Evolutionary conservation across 352 stramenopile genomes (phyloP).

Genomic region (Phytopythium delawarense): DNA sequence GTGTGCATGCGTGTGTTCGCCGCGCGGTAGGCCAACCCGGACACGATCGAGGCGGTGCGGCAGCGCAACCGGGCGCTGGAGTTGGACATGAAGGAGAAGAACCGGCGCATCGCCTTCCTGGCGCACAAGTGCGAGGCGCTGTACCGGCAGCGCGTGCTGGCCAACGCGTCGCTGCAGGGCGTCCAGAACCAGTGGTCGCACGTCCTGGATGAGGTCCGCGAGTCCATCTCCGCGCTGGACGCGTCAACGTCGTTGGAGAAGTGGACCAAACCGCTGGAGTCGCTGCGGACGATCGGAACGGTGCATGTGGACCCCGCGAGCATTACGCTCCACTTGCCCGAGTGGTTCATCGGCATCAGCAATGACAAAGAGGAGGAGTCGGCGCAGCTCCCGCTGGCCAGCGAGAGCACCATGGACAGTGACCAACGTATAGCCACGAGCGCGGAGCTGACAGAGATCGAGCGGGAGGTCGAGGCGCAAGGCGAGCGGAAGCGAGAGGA

Average conservation of each 20-base stretch:
- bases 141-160: conserved; percentile 46
- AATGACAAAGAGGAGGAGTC: conserved; percentile 33
- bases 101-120: conserved; percentile 68
- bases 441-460: conserved; percentile 38
- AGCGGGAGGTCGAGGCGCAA: conserved; percentile 35
- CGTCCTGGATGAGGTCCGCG: conserved; percentile 53
- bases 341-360: conserved; percentile 69
- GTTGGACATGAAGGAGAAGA: conserved; percentile 79
- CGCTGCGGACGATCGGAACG: conserved; percentile 41
- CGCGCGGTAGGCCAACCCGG: conserved; percentile 49
- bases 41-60: conserved; percentile 67
- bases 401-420: conserved; percentile 18
- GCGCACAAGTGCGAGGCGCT: conserved; percentile 63
- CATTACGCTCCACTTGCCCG: conserved; percentile 49
- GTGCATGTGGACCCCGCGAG: conserved; percentile 32
- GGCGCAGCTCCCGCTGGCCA: not conserved
- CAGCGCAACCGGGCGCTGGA: conserved; percentile 74
- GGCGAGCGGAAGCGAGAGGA: conserved; percentile 27
- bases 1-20: not conserved
- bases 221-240: conserved; percentile 18
- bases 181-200: conserved; percentile 62
- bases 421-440: conserved; percentile 22
- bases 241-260: conserved; percentile 10
- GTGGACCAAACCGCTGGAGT: conserved; percentile 30
- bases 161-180: conserved; percentile 46